phyloP scores from a whole-genome alignment of 2,329 filamentous ascomycete genomes.

The Tolypocladium pustulatum region DNA sequence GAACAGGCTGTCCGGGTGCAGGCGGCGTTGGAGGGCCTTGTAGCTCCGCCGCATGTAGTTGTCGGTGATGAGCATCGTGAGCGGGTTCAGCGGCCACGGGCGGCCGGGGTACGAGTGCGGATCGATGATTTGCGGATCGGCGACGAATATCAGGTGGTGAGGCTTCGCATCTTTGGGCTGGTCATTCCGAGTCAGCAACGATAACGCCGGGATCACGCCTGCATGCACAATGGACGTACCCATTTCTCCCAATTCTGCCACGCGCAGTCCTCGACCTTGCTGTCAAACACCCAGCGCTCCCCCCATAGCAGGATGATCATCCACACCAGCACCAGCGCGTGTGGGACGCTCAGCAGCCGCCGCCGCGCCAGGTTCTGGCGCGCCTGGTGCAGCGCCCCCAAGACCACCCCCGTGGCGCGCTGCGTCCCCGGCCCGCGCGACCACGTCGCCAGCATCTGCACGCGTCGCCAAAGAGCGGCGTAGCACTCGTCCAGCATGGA shows the following conservation, averaged over 20 bases:
- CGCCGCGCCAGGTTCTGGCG: constrained; percentile 35
- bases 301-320: constrained; percentile 70
- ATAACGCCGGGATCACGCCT: neutral
- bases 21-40: constrained; percentile 58
- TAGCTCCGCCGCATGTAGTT: constrained; percentile 82
- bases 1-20: constrained; percentile 79
- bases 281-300: constrained; percentile 67
- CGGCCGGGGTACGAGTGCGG: constrained; percentile 90
- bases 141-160: constrained; percentile 74
- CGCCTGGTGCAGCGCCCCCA: constrained; percentile 16
- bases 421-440: constrained; percentile 28
- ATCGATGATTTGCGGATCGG: constrained; percentile 87
- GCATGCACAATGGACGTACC: constrained; percentile 42
- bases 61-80: constrained; percentile 61
- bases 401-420: constrained; percentile 18
- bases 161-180: constrained; percentile 70
- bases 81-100: constrained; percentile 44
- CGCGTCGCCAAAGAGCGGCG: constrained; percentile 10
- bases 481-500: constrained; percentile 13
- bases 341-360: constrained; percentile 52
- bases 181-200: neutral
- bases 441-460: constrained; percentile 28
- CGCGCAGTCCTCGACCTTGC: constrained; percentile 58
- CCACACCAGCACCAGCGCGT: constrained; percentile 65
- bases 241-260: constrained; percentile 91